phyloP scores from a whole-genome alignment of 345 rosid species.

The Pistacia vera region DNA sequence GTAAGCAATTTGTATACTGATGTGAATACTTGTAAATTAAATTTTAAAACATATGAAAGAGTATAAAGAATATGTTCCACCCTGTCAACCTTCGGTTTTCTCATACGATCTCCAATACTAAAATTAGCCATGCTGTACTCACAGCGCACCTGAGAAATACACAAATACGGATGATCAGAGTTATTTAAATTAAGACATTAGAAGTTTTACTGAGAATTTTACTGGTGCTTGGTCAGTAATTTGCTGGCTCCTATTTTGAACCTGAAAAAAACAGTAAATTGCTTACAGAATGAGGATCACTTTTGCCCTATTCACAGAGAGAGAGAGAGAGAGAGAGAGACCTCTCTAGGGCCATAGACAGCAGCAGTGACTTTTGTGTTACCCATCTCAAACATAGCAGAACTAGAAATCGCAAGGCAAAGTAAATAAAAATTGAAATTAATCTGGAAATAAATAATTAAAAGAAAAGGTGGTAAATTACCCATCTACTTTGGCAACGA shows the following conservation, averaged over 20 bases:
- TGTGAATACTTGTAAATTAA: neutral
- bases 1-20: neutral
- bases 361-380: conserved; percentile 96
- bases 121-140: conserved; percentile 98
- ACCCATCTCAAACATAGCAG: conserved; percentile 95
- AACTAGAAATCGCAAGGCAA: conserved; percentile 36
- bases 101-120: conserved; percentile 84
- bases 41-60: neutral
- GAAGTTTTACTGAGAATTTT: conserved; percentile 1
- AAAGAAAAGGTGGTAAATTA: conserved; percentile 20
- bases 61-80: conserved; percentile 3
- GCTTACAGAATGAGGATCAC: neutral
- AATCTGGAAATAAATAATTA: neutral
- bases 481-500: conserved; percentile 84
- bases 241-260: conserved; percentile 80
- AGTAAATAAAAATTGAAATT: neutral
- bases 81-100: conserved; percentile 93
- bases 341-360: conserved; percentile 98
- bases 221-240: conserved; percentile 74
- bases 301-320: neutral
- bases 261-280: conserved; percentile 40
- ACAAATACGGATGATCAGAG: neutral
- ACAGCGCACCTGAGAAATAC: conserved; percentile 62
- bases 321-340: conserved; percentile 12
- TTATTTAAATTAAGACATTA: neutral